Percentiles rank a stretch among this genome's conserved stretches.
Evolutionary conservation across 148 eudicot species (phyloP).

Genomic region (Salicornia ramosissima): DNA sequence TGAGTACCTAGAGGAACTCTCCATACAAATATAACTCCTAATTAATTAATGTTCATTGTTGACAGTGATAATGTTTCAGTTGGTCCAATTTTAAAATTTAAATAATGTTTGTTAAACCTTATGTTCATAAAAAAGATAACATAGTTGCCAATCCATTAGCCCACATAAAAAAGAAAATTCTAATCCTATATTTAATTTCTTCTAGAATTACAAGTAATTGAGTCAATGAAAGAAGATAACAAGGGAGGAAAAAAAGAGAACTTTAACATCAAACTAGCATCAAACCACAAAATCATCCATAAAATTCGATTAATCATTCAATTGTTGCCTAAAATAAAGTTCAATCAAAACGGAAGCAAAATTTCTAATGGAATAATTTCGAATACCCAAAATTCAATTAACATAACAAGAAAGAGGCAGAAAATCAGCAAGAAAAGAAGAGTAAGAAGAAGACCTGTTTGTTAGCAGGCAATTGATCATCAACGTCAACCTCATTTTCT

Average conservation of each 20-base stretch:
- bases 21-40: no score
- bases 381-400: not conserved
- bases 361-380: not conserved
- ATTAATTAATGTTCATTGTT: no score
- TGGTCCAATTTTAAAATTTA: no score
- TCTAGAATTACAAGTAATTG: not conserved
- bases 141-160: no score
- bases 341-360: not conserved
- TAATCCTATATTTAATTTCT: not conserved
- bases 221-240: not conserved
- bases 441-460: constrained; percentile 33
- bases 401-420: not conserved
- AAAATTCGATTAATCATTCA: not conserved
- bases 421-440: not conserved
- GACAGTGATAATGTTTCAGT: no score
- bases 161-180: no score
- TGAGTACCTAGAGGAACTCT: no score
- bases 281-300: not conserved
- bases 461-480: constrained; percentile 19
- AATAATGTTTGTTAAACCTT: no score
- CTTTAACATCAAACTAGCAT: not conserved
- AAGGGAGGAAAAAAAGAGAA: no score
- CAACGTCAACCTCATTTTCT: not conserved
- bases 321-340: not conserved
- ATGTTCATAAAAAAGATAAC: no score